Evolutionary conservation across 768 basidiomycete genomes (phyloP).

Genomic region (Podaxis sp.): DNA sequence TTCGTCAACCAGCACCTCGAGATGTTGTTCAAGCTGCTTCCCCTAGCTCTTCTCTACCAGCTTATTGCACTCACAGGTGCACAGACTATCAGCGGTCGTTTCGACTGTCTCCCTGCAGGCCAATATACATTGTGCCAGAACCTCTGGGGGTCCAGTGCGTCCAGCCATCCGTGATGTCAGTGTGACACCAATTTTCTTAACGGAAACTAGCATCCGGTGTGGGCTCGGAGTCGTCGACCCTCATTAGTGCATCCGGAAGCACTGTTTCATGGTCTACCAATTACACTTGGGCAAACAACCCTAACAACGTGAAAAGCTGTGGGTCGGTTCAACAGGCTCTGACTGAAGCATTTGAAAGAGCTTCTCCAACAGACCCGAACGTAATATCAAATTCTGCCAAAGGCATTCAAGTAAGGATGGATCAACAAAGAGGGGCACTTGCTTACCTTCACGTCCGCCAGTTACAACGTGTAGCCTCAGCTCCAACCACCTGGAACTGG

Average conservation of each 20-base stretch:
- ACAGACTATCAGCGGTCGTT: constrained; percentile 13
- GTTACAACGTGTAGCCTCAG: constrained; percentile 41
- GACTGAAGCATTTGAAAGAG: neutral
- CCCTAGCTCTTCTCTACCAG: neutral
- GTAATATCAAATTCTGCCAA: constrained; percentile 43
- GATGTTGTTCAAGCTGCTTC: constrained; percentile 1
- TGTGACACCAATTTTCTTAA: neutral
- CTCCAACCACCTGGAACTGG: constrained; percentile 56
- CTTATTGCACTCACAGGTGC: neutral
- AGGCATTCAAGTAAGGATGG: constrained; percentile 42
- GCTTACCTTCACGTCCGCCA: constrained; percentile 16
- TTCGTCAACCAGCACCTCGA: neutral
- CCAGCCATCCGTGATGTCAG: constrained; percentile 13
- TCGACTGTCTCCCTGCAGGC: constrained; percentile 25
- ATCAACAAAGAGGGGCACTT: neutral
- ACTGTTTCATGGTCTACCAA: constrained; percentile 52
- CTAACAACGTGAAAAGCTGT: constrained; percentile 60
- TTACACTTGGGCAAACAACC: constrained; percentile 50
- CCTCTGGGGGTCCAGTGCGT: constrained; percentile 48
- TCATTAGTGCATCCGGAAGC: constrained; percentile 37
- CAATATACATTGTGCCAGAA: constrained; percentile 55
- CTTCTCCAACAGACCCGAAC: constrained; percentile 43
- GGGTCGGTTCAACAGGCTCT: constrained; percentile 16
- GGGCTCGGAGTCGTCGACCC: constrained; percentile 49
- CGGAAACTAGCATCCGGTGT: constrained; percentile 38